Base-by-base conservation (phyloP, 148 eudicot genomes). In the Vaccinium corymbosum region DNA sequence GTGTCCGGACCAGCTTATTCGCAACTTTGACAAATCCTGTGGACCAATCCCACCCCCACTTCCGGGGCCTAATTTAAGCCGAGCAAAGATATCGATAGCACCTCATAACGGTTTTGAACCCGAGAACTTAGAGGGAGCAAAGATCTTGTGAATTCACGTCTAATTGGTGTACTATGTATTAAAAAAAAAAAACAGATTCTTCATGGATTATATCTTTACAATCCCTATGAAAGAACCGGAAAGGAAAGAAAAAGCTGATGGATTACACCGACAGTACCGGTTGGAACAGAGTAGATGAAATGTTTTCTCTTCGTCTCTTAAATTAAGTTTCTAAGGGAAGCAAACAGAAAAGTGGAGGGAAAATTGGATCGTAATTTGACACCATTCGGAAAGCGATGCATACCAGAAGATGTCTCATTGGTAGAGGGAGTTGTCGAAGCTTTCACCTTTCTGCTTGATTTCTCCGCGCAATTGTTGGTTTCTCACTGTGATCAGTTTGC, bases 351-450 rank as follows among this genome's bases (percentile, higher is more conserved):
- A 50, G 4, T 25, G 29, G 27, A 68, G 48, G 16, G 27, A 50
- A 66, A 81, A 80, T 12, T 7, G 29, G 25, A 55, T 8, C 22
- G 68, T 10, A 29, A 61, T 3, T 79, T 32, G 4, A 19, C 22
- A 5, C 46, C 27, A 79, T 22, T 10, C 48, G 27, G 25, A 27
- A 29, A 11, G 13, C 0, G 2, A 62, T 12, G 75, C 48, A 50
- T 87, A 86, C 92, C 89, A 87, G 83, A 4, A 88, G 86, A 80
- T 83, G 74, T 29, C 81, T 79, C 88, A 89, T 62, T 83, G 38
- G 86, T 38, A 17, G 81, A 72, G 64, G 53, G 8, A 22, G 85
- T 22, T 16, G 20, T 3, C 49, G 85, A 64, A 52, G 85, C 80
- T 56, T 78, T 79, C 35, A 15, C 49, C 81, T 76, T 19, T 4